Evolutionary conservation across 1,284 basidiomycete species (phyloP), one percentile per base, ranked within the genome.

Genomic region (Trametes versicolor): DNA sequence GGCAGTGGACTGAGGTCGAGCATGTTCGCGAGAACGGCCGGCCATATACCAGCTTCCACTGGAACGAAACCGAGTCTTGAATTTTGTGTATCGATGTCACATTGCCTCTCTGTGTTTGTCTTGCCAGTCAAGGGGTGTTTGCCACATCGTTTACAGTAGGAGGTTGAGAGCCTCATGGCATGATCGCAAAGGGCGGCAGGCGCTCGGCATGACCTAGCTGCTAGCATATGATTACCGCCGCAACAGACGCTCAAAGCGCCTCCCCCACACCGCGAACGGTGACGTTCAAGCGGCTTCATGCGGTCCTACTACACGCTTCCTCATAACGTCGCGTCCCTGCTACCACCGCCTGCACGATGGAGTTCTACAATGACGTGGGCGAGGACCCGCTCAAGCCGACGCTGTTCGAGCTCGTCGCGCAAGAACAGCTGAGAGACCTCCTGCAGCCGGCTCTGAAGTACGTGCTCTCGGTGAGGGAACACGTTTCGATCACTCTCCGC

Each of bases 391-490:
- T 90, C 55, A 91, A 94, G 64, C 98, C 98, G 0, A 97, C 96
- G 12, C 83, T 99, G 51, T 99, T 99, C 74, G 98, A 99, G 79
- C 88, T 99, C 4, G 85, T 98, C 29, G 97, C 97, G 0, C 96
- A 99, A 77, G 96, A 98, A 69, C 97, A 99, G 77, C 87, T 99
- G 25, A 83, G 92, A 65, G 94, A 97, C 71, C 85, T 99, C 1
- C 85, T 99, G 25, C 96, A 98, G 72, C 98, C 98, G 8, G 97
- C 97, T 15, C 82, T 98, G 72, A 96, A 97, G 77, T 99, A 99
- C 82, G 91, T 98, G 60, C 82, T 99, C 50, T 94, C 93, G 62
- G 96, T 96, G 75, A 80, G 90, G 57, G 27, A 37, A 54, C 36
- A 49, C 49, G 53, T 58, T 49, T 21, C 19, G 21, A 12, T 27